Conservation (phyloP, 257 asterid species). For the Fraxinus pennsylvanica region DNA sequence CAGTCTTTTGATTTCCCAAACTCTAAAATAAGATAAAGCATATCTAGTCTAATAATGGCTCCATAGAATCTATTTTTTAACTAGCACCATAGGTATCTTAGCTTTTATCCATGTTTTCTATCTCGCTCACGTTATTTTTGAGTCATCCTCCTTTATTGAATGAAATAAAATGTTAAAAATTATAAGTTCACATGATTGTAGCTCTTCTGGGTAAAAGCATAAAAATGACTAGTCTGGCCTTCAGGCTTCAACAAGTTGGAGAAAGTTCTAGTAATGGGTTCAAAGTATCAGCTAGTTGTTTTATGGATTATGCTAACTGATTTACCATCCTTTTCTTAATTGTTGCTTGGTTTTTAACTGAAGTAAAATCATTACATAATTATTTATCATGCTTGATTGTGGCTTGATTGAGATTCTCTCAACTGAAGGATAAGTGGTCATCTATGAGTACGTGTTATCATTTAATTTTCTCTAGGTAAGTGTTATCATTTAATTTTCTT, state of each 20-base stretch:
- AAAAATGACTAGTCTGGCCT: background rate
- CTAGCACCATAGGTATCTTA: background rate
- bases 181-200: background rate
- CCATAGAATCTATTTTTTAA: background rate
- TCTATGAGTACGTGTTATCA: background rate
- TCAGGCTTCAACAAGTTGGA: background rate
- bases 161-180: background rate
- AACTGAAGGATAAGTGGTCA: background rate
- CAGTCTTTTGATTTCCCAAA: background rate
- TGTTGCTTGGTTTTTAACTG: background rate
- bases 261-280: background rate
- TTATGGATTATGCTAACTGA: background rate
- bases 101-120: background rate
- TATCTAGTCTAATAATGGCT: background rate
- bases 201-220: background rate
- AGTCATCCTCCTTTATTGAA: background rate
- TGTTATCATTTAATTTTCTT: no score
- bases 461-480: no score
- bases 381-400: background rate
- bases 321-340: background rate
- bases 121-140: background rate
- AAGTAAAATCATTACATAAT: background rate
- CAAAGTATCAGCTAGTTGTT: background rate
- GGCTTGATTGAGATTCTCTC: background rate
- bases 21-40: background rate